Evolutionary conservation across 2,329 filamentous ascomycete species (phyloP), one percentile per base, ranked within the genome.

Genomic region (Apiospora koreana): DNA sequence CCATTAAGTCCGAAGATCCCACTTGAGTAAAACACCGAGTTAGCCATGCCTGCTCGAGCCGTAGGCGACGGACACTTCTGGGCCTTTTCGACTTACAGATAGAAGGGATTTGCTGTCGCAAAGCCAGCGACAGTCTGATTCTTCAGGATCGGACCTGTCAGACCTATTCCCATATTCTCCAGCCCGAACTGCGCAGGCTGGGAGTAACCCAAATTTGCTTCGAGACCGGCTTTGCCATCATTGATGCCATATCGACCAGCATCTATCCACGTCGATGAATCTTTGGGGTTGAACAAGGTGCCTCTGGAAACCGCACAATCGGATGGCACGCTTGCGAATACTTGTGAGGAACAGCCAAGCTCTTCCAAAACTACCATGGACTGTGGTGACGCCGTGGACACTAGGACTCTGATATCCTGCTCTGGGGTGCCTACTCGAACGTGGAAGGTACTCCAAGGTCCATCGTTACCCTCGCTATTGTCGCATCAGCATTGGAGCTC

Each of bases 391-490:
- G 82, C 79, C 23, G 82, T 84, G 38, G 81, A 83, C 12, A 82
- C 75, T 16, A 82, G 76, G 3, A 82, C 80, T 69, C 80, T 75
- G 18, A 82, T 72, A 69, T 78, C 75, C 70, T 81, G 79, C 64
- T 79, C 76, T 23, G 81, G 78, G 5, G 75, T 79, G n/a, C 81
- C 81, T n/a, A 80, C 77, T 21, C 78, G 79, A 46, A 81, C 68
- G 69, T 80, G 74, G 69, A 83, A 83, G 18, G 77, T 82, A 71
- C 80, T 82, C 81, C 81, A 83, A 25, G 78, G 78, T 23, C 82
- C 82, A 70, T 83, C 82, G 62, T 81, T 83, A 69, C 82, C 82
- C 31, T 83, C 80, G 64, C 77, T 79, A 23, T 38, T 38, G 54
- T 62, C 21, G 31, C 54, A 38, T 62, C 54, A 62, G 21, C 31